Evolutionary conservation across 2,329 filamentous ascomycete species (phyloP).

Genomic region (Claviceps humidiphila): DNA sequence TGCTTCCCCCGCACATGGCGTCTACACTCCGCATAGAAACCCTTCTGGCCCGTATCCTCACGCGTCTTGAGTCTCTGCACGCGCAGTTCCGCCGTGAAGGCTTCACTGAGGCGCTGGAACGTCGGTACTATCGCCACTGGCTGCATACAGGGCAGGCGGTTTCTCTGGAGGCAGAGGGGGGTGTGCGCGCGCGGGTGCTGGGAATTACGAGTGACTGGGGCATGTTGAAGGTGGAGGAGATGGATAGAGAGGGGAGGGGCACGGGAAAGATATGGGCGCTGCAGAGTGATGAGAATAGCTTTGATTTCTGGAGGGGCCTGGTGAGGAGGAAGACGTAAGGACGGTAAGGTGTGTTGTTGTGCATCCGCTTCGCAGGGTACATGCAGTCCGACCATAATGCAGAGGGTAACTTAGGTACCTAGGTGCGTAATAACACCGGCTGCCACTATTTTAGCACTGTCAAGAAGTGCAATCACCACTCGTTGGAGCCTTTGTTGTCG

Average conservation of each 20-base stretch:
- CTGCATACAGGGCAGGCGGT: constrained; percentile 62
- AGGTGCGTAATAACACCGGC: too few species aligned
- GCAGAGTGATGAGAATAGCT: constrained; percentile 96
- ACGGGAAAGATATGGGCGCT: constrained; percentile 72
- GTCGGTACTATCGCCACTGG: constrained; percentile 71
- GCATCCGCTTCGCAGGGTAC: neutral
- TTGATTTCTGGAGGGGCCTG: constrained; percentile 89
- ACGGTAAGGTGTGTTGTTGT: neutral
- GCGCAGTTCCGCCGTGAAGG: constrained; percentile 59
- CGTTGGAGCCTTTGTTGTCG: too few species aligned
- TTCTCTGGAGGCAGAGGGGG: constrained; percentile 69
- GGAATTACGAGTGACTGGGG: constrained; percentile 92
- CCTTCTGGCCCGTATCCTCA: constrained; percentile 68
- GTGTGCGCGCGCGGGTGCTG: constrained; percentile 59
- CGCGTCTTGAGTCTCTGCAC: constrained; percentile 67
- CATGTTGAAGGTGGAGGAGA: constrained; percentile 70
- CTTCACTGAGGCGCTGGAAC: constrained; percentile 61
- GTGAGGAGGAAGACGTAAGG: constrained; percentile 61
- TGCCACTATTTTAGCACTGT: too few species aligned
- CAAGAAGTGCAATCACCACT: too few species aligned
- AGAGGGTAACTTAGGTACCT: too few species aligned
- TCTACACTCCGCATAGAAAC: constrained; percentile 59
- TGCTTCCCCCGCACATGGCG: constrained; percentile 38
- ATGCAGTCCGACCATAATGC: too few species aligned
- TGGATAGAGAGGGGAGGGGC: constrained; percentile 55